phyloP scores from a whole-genome alignment of 2,329 filamentous ascomycete genomes.

The Furcasterigmium furcatum region DNA sequence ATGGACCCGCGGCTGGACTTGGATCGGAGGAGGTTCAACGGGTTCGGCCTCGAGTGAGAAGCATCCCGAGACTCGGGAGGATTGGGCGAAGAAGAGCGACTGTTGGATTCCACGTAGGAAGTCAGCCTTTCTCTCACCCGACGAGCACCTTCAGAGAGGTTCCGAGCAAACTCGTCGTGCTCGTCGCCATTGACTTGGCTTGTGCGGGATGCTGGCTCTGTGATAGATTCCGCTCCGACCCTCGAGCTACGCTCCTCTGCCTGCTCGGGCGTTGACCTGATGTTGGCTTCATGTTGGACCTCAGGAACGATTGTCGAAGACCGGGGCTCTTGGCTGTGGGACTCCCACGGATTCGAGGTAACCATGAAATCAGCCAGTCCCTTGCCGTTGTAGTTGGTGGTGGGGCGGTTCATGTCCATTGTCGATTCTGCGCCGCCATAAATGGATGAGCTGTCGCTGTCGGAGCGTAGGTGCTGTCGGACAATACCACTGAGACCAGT shows the following conservation, averaged over 20 bases:
- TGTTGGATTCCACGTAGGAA: slow-evolving; percentile 63
- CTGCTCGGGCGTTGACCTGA: neutral
- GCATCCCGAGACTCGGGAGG: slow-evolving; percentile 32
- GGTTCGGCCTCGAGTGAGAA: slow-evolving; percentile 42
- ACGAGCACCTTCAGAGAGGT: slow-evolving; percentile 67
- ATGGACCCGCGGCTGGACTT: slow-evolving; percentile 69
- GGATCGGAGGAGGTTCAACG: slow-evolving; percentile 60
- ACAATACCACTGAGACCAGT: slow-evolving; percentile 77
- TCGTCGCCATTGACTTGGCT: slow-evolving; percentile 43
- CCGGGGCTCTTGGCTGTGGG: slow-evolving; percentile 4
- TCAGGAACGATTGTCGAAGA: slow-evolving; percentile 7
- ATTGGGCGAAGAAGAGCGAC: slow-evolving; percentile 37
- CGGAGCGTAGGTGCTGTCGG: slow-evolving; percentile 76
- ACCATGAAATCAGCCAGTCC: slow-evolving; percentile 25
- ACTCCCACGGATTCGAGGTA: slow-evolving; percentile 42
- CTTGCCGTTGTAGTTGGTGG: neutral
- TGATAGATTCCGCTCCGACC: neutral
- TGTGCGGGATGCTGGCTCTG: slow-evolving; percentile 1
- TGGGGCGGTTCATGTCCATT: slow-evolving; percentile 33
- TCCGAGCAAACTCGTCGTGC: slow-evolving; percentile 68
- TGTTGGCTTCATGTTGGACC: slow-evolving; percentile 3
- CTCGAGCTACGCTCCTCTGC: neutral
- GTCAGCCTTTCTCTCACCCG: slow-evolving; percentile 72
- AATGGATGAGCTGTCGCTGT: slow-evolving; percentile 79
- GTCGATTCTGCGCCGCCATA: slow-evolving; percentile 47